These are phyloP conservation scores for peach (Prunus persica) DNA, from an alignment of 306 rosid genomes.

Conservation along the genomic window DNA sequence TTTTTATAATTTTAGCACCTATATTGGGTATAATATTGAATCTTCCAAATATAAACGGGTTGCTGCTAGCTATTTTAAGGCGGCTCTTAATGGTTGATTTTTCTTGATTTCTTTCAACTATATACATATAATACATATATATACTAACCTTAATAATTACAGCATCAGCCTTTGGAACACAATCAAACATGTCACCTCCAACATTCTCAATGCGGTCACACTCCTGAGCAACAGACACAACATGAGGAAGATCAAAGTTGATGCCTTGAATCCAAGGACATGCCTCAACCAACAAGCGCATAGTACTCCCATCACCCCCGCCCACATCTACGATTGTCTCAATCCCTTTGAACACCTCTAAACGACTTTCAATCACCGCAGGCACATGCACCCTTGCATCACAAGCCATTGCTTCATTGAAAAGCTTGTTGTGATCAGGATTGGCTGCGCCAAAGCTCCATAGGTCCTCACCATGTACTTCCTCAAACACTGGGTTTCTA, in stretches of 20 bases:
- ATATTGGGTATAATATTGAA: too few species aligned
- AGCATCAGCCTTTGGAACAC: slow-evolving; percentile 71
- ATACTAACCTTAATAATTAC: slow-evolving; percentile 34
- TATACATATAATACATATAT: neutral
- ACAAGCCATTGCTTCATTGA: slow-evolving; percentile 72
- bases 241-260: slow-evolving; percentile 72
- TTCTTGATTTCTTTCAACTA: too few species aligned
- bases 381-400: neutral
- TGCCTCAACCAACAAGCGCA: slow-evolving; percentile 30
- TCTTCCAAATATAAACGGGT: too few species aligned
- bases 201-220: slow-evolving; percentile 38
- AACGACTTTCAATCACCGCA: too few species aligned
- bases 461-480: slow-evolving; percentile 47
- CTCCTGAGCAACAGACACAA: slow-evolving; percentile 31
- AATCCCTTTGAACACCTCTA: too few species aligned
- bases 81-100: too few species aligned
- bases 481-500: slow-evolving; percentile 27
- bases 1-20: too few species aligned
- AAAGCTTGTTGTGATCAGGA: slow-evolving; percentile 32
- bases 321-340: slow-evolving; percentile 17
- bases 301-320: slow-evolving; percentile 68
- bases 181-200: slow-evolving; percentile 58
- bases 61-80: too few species aligned
- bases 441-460: slow-evolving; percentile 42
- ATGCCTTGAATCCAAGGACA: slow-evolving; percentile 45